Evolutionary conservation across 305 asterid species (phyloP).

Genomic region (Fraxinus baroniana): DNA sequence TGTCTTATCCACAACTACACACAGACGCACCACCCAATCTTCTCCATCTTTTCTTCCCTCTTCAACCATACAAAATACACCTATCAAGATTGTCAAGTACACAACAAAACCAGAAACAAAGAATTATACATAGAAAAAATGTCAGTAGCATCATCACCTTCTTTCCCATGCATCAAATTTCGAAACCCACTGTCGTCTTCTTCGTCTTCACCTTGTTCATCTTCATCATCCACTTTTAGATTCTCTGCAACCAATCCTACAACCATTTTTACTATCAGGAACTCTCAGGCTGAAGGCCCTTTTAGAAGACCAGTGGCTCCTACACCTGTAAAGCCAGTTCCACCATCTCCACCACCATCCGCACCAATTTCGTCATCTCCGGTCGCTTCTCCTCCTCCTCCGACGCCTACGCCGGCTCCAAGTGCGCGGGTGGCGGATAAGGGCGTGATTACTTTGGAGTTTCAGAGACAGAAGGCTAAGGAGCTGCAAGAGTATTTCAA

Average conservation of each 20-base stretch:
- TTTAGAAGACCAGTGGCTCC: slow-evolving; percentile 83
- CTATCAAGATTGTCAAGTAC: slow-evolving; percentile 7
- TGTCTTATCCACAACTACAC: slow-evolving; percentile 51
- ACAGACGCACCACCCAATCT: slow-evolving; percentile 36
- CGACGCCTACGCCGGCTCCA: slow-evolving; percentile 37
- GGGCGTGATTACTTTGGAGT: slow-evolving; percentile 70
- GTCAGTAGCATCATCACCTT: slow-evolving; percentile 85
- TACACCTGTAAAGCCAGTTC: slow-evolving; percentile 66
- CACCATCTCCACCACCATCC: slow-evolving; percentile 40
- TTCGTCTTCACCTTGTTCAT: slow-evolving; percentile 27
- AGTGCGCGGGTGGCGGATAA: slow-evolving; percentile 36
- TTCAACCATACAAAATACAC: slow-evolving; percentile 27
- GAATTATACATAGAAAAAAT: slow-evolving; percentile 32
- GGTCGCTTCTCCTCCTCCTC: slow-evolving; percentile 36
- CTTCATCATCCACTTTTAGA: slow-evolving; percentile 46
- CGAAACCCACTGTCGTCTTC: slow-evolving; percentile 39
- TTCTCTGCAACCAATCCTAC: slow-evolving; percentile 34
- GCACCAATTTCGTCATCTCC: slow-evolving; percentile 27
- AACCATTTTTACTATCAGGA: slow-evolving; percentile 39
- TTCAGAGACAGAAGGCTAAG: slow-evolving; percentile 95
- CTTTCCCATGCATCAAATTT: slow-evolving; percentile 70
- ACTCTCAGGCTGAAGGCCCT: slow-evolving; percentile 85
- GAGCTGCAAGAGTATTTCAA: slow-evolving; percentile 93
- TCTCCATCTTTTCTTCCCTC: slow-evolving; percentile 6
- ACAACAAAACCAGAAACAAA: slow-evolving; percentile 8